Evolutionary conservation across 2,329 filamentous ascomycete genomes (phyloP).

Genomic region (Neopestalotiopsis sp.): DNA sequence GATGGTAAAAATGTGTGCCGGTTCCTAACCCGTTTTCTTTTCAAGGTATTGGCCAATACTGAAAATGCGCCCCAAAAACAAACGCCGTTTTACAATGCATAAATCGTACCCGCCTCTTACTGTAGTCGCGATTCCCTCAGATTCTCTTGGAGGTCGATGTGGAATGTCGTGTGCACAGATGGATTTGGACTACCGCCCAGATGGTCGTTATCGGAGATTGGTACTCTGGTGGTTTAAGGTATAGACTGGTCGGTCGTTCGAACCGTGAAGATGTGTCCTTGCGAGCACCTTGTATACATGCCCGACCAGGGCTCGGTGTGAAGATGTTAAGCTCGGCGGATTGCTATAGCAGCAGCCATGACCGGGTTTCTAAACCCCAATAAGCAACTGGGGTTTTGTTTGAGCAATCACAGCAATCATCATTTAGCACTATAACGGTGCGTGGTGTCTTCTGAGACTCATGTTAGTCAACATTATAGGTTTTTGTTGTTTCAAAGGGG

Average conservation of each 20-base stretch:
- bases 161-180: not conserved
- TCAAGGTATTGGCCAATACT: not conserved
- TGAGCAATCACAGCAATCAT: not conserved
- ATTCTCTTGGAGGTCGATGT: not conserved
- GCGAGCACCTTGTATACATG: too few species aligned
- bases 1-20: not conserved
- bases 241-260: too few species aligned
- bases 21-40: not conserved
- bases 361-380: not conserved
- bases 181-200: not conserved
- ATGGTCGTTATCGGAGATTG: too few species aligned
- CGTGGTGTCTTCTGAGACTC: constrained; percentile 50
- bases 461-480: constrained; percentile 35
- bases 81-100: not conserved
- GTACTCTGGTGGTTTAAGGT: too few species aligned
- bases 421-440: constrained; percentile 43
- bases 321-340: too few species aligned
- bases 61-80: not conserved
- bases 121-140: not conserved
- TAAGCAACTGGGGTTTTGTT: not conserved
- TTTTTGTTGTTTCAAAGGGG: constrained; percentile 37
- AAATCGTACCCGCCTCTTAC: not conserved
- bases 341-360: not conserved
- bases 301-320: too few species aligned
- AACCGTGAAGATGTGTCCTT: too few species aligned